phyloP scores from a whole-genome alignment of 179 eudicot species.

The Silene coronaria region DNA sequence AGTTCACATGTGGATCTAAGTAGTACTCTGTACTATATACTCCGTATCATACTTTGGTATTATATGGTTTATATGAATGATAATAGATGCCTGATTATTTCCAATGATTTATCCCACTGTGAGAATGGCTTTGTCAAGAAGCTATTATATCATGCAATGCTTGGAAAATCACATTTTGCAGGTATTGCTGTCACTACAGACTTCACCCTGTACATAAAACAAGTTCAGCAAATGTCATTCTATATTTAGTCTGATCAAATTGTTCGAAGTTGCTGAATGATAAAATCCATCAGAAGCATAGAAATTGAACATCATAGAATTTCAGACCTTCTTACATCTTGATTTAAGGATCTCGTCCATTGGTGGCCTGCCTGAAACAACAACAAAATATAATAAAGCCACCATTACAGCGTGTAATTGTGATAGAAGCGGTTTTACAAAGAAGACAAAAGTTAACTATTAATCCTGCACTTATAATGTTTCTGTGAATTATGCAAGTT shows the following conservation, averaged over 20 bases:
- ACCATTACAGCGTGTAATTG: background rate
- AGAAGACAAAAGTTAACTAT: background rate
- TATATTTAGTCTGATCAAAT: background rate
- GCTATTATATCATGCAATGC: constrained; percentile 10
- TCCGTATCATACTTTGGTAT: background rate
- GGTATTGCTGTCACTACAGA: constrained; percentile 25
- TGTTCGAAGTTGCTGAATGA: background rate
- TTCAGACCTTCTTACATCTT: constrained; percentile 27
- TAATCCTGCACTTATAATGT: background rate
- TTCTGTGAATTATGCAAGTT: background rate
- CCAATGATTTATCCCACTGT: constrained; percentile 16
- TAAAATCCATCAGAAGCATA: background rate
- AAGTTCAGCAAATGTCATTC: background rate
- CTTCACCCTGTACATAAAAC: constrained; percentile 24
- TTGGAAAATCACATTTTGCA: constrained; percentile 31
- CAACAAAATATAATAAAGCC: background rate
- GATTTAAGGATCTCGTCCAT: constrained; percentile 36
- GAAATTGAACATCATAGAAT: background rate
- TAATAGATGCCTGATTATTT: background rate
- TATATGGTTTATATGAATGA: background rate
- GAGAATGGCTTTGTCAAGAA: background rate
- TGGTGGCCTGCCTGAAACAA: constrained; percentile 40
- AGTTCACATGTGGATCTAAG: background rate
- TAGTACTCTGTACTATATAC: background rate
- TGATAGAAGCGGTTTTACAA: background rate